Evolutionary conservation across 1,139 yeast species (phyloP).

Genomic region (Saccharomyces hybrid): DNA sequence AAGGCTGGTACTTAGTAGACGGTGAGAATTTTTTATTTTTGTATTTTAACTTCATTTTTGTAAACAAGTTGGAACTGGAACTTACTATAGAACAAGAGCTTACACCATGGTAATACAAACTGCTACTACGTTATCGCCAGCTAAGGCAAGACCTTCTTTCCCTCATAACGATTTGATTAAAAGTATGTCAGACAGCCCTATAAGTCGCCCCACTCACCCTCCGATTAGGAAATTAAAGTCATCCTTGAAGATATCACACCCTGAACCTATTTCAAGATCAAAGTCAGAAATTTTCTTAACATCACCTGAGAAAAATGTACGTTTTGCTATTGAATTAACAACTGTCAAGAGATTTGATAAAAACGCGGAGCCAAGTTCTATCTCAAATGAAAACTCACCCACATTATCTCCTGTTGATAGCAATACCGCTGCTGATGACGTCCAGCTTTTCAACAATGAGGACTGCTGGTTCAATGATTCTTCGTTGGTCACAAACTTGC

Average conservation of each 20-base stretch:
- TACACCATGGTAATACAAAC: neutral
- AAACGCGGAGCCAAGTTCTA: slow-evolving; percentile 25
- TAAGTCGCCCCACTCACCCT: neutral
- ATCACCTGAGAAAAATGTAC: slow-evolving; percentile 10
- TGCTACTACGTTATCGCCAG: neutral
- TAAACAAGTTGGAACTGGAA: neutral
- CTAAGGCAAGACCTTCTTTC: neutral
- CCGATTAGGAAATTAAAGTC: neutral
- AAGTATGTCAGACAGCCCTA: neutral
- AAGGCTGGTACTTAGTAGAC: neutral
- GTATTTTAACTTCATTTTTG: neutral
- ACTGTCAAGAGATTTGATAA: slow-evolving; percentile 28
- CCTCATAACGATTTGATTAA: neutral
- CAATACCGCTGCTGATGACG: neutral
- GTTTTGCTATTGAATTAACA: slow-evolving; percentile 29
- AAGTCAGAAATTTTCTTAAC: neutral
- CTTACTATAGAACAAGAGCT: neutral
- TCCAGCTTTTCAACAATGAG: slow-evolving; percentile 1
- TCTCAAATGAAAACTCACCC: slow-evolving; percentile 13
- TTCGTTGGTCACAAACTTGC: slow-evolving; percentile 6
- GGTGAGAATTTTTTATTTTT: neutral
- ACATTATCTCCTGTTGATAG: neutral
- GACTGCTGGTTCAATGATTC: slow-evolving; percentile 12
- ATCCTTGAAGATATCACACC: neutral
- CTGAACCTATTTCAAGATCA: neutral